A percentile compares a stretch with the other conserved stretches of the same genome.
phyloP scores from a whole-genome alignment of 768 basidiomycete genomes.

The Podaxis carcinomalis region DNA sequence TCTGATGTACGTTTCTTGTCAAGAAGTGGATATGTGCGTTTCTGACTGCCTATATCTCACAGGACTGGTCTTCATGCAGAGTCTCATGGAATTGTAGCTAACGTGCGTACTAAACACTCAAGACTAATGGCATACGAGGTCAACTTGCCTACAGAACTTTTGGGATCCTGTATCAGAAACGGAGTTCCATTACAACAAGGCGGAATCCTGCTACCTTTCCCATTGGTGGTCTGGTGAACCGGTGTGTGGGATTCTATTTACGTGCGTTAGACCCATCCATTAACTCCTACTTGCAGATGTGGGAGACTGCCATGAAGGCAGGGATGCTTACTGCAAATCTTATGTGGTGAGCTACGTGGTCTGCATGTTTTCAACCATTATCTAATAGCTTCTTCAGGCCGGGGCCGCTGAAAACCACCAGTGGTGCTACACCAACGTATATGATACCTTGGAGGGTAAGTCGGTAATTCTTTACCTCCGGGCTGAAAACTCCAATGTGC shows the following conservation, averaged over 20 bases:
- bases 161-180: conserved; percentile 66
- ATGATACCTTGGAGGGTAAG: conserved; percentile 75
- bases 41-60: conserved; percentile 6
- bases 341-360: conserved; percentile 69
- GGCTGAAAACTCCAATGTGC: conserved; percentile 2
- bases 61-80: conserved; percentile 91
- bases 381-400: conserved; percentile 46
- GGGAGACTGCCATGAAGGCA: conserved; percentile 80
- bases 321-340: conserved; percentile 78
- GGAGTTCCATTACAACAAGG: conserved; percentile 71
- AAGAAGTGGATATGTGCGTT: background rate
- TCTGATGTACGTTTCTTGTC: conserved; percentile 51
- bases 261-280: background rate
- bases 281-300: conserved; percentile 53
- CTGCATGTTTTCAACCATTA: background rate
- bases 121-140: background rate
- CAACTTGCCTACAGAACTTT: conserved; percentile 56
- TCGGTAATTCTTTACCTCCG: conserved; percentile 4
- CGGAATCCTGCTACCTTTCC: conserved; percentile 58
- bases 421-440: conserved; percentile 66
- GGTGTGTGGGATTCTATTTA: conserved; percentile 33
- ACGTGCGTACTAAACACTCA: conserved; percentile 41
- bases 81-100: conserved; percentile 88
- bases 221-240: conserved; percentile 91
- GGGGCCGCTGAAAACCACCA: conserved; percentile 68